phyloP scores from a whole-genome alignment of 257 asterid species.

The Petunia secreta region DNA sequence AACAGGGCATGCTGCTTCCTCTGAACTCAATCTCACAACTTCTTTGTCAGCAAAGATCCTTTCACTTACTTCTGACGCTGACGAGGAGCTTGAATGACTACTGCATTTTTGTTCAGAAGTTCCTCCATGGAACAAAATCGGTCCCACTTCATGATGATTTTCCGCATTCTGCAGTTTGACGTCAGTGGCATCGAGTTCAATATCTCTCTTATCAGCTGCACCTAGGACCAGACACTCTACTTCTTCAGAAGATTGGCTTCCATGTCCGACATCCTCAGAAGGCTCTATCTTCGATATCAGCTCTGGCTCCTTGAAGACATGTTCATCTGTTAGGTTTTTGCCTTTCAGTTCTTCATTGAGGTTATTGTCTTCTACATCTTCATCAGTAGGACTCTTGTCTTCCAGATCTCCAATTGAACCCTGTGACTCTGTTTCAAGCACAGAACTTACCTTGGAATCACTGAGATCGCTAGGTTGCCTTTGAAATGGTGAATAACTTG shows the following conservation, averaged over 20 bases:
- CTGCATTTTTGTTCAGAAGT: constrained; percentile 30
- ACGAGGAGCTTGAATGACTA: constrained; percentile 62
- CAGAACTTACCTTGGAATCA: constrained; percentile 78
- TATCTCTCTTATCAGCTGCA: constrained; percentile 41
- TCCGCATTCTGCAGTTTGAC: constrained; percentile 25
- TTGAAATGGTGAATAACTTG: constrained; percentile 58
- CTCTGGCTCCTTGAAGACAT: constrained; percentile 39
- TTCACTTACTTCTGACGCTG: constrained; percentile 59
- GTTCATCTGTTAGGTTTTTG: constrained; percentile 37
- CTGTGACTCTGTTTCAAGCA: constrained; percentile 73
- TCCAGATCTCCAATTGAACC: constrained; percentile 64
- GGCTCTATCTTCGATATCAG: constrained; percentile 43
- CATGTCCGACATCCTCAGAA: constrained; percentile 65
- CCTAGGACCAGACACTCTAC: constrained; percentile 43
- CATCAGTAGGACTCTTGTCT: constrained; percentile 43
- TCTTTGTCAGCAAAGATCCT: constrained; percentile 39
- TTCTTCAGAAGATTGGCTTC: constrained; percentile 66
- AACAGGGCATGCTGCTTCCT: constrained; percentile 31
- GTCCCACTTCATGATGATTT: constrained; percentile 20
- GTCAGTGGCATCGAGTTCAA: constrained; percentile 32
- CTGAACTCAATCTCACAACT: constrained; percentile 40
- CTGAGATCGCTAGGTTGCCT: constrained; percentile 76
- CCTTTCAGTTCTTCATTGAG: constrained; percentile 19
- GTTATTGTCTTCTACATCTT: constrained; percentile 31
- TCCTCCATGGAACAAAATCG: constrained; percentile 27